phyloP scores from a whole-genome alignment of 1,284 basidiomycete species.

The Phlebopus sp. region DNA sequence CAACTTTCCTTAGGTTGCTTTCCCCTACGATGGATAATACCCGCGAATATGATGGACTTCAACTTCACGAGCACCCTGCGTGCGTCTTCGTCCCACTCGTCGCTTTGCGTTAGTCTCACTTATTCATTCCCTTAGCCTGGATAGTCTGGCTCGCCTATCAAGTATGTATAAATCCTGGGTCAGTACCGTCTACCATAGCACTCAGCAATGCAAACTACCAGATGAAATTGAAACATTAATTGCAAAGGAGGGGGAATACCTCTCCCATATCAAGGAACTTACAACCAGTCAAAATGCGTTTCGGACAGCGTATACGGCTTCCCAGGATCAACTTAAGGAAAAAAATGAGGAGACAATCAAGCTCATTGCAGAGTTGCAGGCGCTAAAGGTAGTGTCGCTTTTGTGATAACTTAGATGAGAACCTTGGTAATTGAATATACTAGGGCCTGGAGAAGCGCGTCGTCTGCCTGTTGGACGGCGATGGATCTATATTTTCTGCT shows the following conservation, averaged over 20 bases:
- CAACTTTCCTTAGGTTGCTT: background rate
- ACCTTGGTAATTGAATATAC: conserved; percentile 14
- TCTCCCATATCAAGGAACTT: conserved; percentile 21
- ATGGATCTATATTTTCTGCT: conserved; percentile 58
- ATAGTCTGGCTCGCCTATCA: conserved; percentile 9
- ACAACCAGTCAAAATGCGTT: conserved; percentile 25
- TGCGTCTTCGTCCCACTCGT: conserved; percentile 5
- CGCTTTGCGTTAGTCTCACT: background rate
- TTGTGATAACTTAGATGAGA: background rate
- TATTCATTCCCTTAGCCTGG: conserved; percentile 3
- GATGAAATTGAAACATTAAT: conserved; percentile 29
- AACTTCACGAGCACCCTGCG: conserved; percentile 6
- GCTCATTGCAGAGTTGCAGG: conserved; percentile 24
- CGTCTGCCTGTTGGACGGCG: conserved; percentile 62
- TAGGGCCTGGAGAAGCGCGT: conserved; percentile 47
- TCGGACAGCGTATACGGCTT: conserved; percentile 21
- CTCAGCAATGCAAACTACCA: conserved; percentile 10
- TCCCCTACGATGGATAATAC: conserved; percentile 21
- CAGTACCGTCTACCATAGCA: background rate
- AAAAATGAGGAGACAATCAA: conserved; percentile 14
- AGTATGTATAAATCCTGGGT: conserved; percentile 15
- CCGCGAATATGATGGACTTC: conserved; percentile 7
- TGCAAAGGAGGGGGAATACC: conserved; percentile 22
- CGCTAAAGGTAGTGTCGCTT: conserved; percentile 18
- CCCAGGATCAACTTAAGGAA: conserved; percentile 19